These are phyloP conservation scores for Tricholoma hemisulphureum DNA, from an alignment of 768 basidiomycete genomes.

Conservation along the genomic window DNA sequence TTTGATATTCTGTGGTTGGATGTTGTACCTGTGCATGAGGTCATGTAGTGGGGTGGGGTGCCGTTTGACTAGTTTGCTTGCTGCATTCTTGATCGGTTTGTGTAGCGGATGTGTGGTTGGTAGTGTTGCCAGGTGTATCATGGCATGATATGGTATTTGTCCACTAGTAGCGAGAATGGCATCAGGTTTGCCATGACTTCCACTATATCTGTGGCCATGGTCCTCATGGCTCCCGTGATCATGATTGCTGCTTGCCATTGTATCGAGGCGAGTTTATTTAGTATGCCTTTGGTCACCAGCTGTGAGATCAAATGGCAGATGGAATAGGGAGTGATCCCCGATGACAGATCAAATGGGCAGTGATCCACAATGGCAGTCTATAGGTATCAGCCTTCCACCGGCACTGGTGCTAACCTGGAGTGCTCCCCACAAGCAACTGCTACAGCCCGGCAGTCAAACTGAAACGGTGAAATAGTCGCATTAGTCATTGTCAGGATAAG, in stretches of 20 bases:
- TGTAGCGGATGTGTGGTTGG: constrained; percentile 12
- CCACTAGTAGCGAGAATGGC: constrained; percentile 5
- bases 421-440: no score
- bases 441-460: no score
- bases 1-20: constrained; percentile 9
- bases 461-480: no score
- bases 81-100: background rate
- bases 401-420: no score
- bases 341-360: no score
- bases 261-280: background rate
- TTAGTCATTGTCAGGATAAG: no score
- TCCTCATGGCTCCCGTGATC: no score
- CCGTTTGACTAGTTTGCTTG: background rate
- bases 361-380: no score
- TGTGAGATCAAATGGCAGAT: no score
- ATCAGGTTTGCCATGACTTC: constrained; percentile 6
- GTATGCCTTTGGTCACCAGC: no score
- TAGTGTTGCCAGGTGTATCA: constrained; percentile 5
- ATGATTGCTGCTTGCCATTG: constrained; percentile 7
- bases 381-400: no score
- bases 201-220: constrained; percentile 4
- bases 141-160: constrained; percentile 5
- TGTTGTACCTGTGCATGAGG: background rate
- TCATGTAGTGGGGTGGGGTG: constrained; percentile 15
- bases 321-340: no score